Base-by-base conservation (phyloP, 1,284 basidiomycete genomes). In the Gymnopus androsaceus region DNA sequence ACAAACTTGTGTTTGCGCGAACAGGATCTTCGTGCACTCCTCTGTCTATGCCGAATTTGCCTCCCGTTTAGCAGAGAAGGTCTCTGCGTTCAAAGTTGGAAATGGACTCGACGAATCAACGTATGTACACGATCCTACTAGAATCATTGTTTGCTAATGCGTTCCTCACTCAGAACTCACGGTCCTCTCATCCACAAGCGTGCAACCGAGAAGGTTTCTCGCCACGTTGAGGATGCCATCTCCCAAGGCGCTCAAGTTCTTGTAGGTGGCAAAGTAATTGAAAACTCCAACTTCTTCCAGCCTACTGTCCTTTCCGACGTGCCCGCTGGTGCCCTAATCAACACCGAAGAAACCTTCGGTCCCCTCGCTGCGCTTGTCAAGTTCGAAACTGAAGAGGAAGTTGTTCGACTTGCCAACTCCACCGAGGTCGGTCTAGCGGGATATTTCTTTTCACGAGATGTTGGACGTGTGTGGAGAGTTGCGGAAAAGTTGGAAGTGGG, bases 401-500 rank as follows among this genome's bases (percentile, higher is more conserved):
- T 95, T 3, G 76, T 99, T 56, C 81, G 81, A 64, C 75, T 90
- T 55, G 95, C 96, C 30, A 99, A 99, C 72, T 75, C 86, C 63
- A 81, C 89, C 1, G 83, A 91, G 23, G 86, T 93, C 44, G 97
- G 97, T 0, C 80, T 99, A 17, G 95, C 95, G 4, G 94, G 91
- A 1, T 96, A 96, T 74, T 95, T 98, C 77, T 98, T 86, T 77
- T 94, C 93, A 42, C 77, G 90, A 58, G 95, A 99, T 70, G 78
- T 96, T 2, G 90, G 92, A 6, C 78, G 95, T 28, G 89, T 94
- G 56, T 98, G 94, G 92, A 83, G 96, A 44, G 95, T 99, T n/a
- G 94, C 95, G n/a, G 96, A 98, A 74, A 90, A 84, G 58, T 78
- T 99, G 44, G 93, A 99, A 72, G 93, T 95, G 3, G 97, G 97